A percentile compares a stretch with the other conserved stretches of the same genome.
phyloP scores from a whole-genome alignment of 805 yeast species.

The Candida nemodendra region DNA sequence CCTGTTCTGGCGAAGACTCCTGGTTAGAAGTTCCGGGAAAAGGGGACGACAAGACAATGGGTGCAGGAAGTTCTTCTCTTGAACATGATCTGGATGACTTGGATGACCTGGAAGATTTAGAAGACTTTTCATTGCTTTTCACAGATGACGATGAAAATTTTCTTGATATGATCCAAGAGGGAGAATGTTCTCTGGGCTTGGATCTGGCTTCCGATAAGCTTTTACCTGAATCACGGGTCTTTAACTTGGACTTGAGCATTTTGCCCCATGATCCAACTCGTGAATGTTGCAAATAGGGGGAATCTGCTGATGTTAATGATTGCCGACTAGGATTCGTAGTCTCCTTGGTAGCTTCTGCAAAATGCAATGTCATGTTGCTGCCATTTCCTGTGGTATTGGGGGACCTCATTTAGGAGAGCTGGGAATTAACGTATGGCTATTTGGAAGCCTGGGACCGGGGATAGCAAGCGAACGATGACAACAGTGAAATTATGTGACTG shows the following conservation, averaged over 20 bases:
- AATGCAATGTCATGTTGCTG: too few species aligned
- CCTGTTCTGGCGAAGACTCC: constrained; percentile 4
- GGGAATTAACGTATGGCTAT: too few species aligned
- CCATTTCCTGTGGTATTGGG: neutral
- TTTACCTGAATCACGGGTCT: constrained; percentile 1
- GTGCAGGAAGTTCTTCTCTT: constrained; percentile 1
- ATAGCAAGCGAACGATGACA: too few species aligned
- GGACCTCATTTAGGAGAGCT: neutral
- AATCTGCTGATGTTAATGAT: too few species aligned
- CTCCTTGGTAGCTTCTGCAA: neutral
- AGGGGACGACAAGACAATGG: constrained; percentile 7
- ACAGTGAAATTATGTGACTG: too few species aligned
- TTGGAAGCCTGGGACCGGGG: too few species aligned
- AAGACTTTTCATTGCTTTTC: too few species aligned
- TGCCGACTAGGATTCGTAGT: neutral
- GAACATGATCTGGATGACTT: neutral
- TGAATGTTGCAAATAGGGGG: neutral
- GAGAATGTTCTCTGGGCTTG: constrained; percentile 11
- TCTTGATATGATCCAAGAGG: constrained; percentile 12
- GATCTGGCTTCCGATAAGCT: constrained; percentile 8
- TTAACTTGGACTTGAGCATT: constrained; percentile 19
- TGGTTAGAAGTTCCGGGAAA: constrained; percentile 3
- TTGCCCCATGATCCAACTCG: constrained; percentile 21
- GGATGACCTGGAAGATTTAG: constrained; percentile 3
- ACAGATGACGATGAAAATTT: constrained; percentile 13